Evolutionary conservation across 2,329 filamentous ascomycete genomes (phyloP).

Genomic region (Penicillium sp.): DNA sequence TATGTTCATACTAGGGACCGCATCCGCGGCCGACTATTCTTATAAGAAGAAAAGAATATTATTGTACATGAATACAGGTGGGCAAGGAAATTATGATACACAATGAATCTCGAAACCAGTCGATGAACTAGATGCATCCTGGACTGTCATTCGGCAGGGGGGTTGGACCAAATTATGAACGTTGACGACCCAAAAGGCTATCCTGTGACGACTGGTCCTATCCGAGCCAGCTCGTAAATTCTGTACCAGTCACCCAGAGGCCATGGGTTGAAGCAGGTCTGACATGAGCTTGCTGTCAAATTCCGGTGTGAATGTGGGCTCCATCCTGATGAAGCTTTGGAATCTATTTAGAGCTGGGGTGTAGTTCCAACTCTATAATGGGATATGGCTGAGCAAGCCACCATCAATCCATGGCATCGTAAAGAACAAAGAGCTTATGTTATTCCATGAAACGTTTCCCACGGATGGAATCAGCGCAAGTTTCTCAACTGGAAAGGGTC

Average conservation of each 20-base stretch:
- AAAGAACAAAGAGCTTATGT: background rate
- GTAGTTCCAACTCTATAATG: background rate
- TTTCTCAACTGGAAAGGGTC: constrained; percentile 17
- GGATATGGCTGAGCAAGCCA: background rate
- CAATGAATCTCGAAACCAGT: constrained; percentile 2
- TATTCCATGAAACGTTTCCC: background rate
- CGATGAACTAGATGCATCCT: background rate
- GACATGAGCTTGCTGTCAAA: background rate
- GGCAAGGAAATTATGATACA: background rate
- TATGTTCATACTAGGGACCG: background rate
- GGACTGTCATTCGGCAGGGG: background rate
- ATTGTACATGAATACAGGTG: background rate
- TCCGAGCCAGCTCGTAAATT: background rate
- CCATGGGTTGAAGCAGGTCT: background rate
- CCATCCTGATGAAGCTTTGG: background rate
- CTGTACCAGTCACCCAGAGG: background rate
- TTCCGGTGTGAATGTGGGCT: background rate
- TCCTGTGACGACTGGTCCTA: background rate
- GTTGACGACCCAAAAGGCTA: background rate
- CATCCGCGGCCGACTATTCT: background rate
- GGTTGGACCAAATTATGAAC: background rate
- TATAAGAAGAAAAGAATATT: background rate
- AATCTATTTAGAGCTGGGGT: background rate
- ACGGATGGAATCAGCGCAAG: constrained; percentile 8
- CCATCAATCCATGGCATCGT: background rate